Conservation (phyloP, 2,329 filamentous ascomycete species). For the Aureobasidium pullulans region DNA sequence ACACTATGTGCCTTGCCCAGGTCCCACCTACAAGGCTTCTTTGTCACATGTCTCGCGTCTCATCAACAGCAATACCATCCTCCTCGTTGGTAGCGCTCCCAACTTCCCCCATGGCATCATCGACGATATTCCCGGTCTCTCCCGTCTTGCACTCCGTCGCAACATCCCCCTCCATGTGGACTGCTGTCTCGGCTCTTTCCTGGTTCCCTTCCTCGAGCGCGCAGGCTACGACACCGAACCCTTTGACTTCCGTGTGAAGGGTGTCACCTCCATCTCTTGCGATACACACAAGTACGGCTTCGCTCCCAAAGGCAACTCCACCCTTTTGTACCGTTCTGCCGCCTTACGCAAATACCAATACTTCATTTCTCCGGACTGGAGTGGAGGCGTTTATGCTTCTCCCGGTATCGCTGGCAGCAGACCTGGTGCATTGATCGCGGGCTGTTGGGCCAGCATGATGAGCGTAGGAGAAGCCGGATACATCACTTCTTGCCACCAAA, state of each 20-base stretch:
- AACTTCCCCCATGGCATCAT: slow-evolving; percentile 99
- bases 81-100: slow-evolving; percentile 89
- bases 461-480: slow-evolving; percentile 81
- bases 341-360: slow-evolving; percentile 83
- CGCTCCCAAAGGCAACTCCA: slow-evolving; percentile 94
- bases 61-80: slow-evolving; percentile 87
- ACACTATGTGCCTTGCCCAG: slow-evolving; percentile 80
- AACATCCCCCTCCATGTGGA: slow-evolving; percentile 89
- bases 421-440: slow-evolving; percentile 88
- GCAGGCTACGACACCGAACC: slow-evolving; percentile 84
- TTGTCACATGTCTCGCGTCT: slow-evolving; percentile 69
- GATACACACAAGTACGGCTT: slow-evolving; percentile 99
- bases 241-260: slow-evolving; percentile 90
- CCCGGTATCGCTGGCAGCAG: slow-evolving; percentile 86
- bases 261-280: slow-evolving; percentile 90
- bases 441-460: slow-evolving; percentile 92
- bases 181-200: slow-evolving; percentile 93
- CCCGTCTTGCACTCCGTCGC: slow-evolving; percentile 70
- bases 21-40: slow-evolving; percentile 77
- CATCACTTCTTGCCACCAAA: slow-evolving; percentile 75
- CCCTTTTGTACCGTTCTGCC: slow-evolving; percentile 78
- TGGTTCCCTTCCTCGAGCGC: slow-evolving; percentile 83
- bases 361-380: slow-evolving; percentile 92
- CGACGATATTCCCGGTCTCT: slow-evolving; percentile 83
- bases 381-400: slow-evolving; percentile 90